phyloP scores from a whole-genome alignment of 176 grass and related monocot species.

The Oryza rufipogon region DNA sequence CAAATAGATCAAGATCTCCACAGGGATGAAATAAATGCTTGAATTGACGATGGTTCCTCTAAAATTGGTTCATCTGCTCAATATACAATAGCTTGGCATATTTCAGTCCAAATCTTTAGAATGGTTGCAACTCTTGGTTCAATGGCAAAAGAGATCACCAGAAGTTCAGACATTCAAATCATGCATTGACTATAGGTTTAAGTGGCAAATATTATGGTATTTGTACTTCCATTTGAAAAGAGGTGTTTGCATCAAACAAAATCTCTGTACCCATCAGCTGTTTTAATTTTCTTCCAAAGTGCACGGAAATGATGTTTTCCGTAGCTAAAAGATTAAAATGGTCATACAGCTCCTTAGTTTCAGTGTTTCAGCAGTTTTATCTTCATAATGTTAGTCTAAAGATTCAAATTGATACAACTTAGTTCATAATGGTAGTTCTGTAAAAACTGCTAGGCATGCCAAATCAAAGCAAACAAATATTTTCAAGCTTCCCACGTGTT shows the following conservation, averaged over 20 bases:
- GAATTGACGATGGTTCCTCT: background rate
- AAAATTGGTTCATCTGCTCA: background rate
- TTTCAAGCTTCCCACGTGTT: background rate
- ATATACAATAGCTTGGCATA: background rate
- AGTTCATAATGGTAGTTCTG: background rate
- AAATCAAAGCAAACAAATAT: slow-evolving; percentile 26
- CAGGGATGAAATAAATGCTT: background rate
- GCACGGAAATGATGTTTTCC: background rate
- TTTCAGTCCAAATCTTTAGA: background rate
- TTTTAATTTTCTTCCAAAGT: background rate
- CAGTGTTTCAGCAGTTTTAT: background rate
- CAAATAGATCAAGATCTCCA: background rate
- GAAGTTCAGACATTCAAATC: background rate
- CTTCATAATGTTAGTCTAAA: background rate
- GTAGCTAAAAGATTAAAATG: background rate
- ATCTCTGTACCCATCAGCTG: background rate
- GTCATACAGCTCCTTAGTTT: background rate
- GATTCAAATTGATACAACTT: background rate
- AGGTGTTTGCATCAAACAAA: background rate
- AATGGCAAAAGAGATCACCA: background rate
- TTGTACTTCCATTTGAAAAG: background rate
- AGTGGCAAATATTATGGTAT: background rate
- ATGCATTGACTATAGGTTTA: background rate
- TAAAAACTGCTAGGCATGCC: background rate
- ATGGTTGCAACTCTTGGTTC: background rate